Percentiles rank a stretch among this genome's conserved stretches.
These are phyloP conservation scores for Carex scoparia DNA, from an alignment of 176 grass and related monocot genomes.

Conservation along the genomic window DNA sequence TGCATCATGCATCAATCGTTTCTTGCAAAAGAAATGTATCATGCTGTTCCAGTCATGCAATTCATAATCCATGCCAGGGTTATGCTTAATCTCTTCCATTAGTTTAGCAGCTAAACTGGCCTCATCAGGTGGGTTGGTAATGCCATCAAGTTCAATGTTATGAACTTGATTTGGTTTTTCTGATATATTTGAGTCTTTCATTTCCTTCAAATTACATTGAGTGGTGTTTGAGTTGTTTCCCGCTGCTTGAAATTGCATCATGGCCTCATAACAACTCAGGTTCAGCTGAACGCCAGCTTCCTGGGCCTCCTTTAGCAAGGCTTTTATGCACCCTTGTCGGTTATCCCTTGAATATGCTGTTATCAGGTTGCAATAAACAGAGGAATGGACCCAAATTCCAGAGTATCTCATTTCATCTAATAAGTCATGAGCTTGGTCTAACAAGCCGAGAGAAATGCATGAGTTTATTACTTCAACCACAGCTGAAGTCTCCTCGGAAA, in stretches of 20 bases:
- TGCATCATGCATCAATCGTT: slow-evolving; percentile 78
- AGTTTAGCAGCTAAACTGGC: slow-evolving; percentile 54
- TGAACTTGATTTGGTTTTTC: slow-evolving; percentile 33
- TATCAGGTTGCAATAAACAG: slow-evolving; percentile 66
- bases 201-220: slow-evolving; percentile 52
- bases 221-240: slow-evolving; percentile 48
- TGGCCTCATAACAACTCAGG: slow-evolving; percentile 50
- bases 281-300: slow-evolving; percentile 72
- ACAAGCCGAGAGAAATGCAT: slow-evolving; percentile 69
- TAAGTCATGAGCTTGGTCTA: slow-evolving; percentile 85
- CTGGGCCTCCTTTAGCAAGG: slow-evolving; percentile 68
- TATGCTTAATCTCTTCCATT: slow-evolving; percentile 73
- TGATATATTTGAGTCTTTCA: slow-evolving; percentile 51
- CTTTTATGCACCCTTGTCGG: slow-evolving; percentile 45
- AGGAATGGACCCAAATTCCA: slow-evolving; percentile 71
- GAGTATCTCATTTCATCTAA: slow-evolving; percentile 90
- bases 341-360: slow-evolving; percentile 72
- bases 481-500: slow-evolving; percentile 53
- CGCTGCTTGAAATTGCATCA: slow-evolving; percentile 52
- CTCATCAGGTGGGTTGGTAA: slow-evolving; percentile 27
- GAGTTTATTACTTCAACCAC: slow-evolving; percentile 84
- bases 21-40: slow-evolving; percentile 98
- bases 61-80: slow-evolving; percentile 40
- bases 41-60: slow-evolving; percentile 88
- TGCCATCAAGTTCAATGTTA: not conserved